These are phyloP conservation scores for Rugosomyces carneus DNA, from an alignment of 1,284 basidiomycete species.

Conservation along the genomic window DNA sequence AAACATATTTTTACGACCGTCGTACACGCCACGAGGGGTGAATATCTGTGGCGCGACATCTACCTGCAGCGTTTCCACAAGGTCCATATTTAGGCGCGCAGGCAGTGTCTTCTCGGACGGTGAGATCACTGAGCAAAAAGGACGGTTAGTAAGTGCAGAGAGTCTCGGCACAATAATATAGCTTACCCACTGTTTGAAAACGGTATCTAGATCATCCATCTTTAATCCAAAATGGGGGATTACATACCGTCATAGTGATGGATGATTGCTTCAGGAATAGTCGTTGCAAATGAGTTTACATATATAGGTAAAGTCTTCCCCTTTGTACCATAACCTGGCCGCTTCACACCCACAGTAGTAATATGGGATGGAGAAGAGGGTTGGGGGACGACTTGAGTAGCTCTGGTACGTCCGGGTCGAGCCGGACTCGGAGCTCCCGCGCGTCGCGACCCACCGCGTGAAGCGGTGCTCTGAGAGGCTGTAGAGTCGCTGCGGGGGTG, in stretches of 20 bases:
- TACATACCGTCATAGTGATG: slow-evolving; percentile 69
- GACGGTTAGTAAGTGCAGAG: slow-evolving; percentile 8
- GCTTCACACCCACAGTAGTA: slow-evolving; percentile 54
- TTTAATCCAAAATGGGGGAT: background rate
- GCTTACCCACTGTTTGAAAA: slow-evolving; percentile 50
- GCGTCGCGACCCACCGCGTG: background rate
- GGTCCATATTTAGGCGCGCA: slow-evolving; percentile 56
- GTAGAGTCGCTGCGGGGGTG: slow-evolving; percentile 30
- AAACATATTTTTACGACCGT: slow-evolving; percentile 75
- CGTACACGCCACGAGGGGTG: slow-evolving; percentile 61
- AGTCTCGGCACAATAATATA: background rate
- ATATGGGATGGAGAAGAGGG: slow-evolving; percentile 37
- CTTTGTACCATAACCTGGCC: slow-evolving; percentile 53
- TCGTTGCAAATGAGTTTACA: slow-evolving; percentile 60
- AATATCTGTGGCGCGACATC: slow-evolving; percentile 52
- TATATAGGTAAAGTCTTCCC: slow-evolving; percentile 47
- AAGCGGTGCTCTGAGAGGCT: slow-evolving; percentile 24
- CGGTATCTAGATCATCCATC: background rate
- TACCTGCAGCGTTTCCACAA: slow-evolving; percentile 56
- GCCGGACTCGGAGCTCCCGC: slow-evolving; percentile 7
- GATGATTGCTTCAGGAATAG: slow-evolving; percentile 55
- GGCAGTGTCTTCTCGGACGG: slow-evolving; percentile 64
- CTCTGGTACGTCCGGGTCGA: slow-evolving; percentile 29
- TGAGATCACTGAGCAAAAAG: slow-evolving; percentile 41
- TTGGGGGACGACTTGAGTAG: slow-evolving; percentile 25